Evolutionary conservation across 208 protist species (phyloP), one percentile per base, ranked within the genome.

Genomic region (Leishmania major): DNA sequence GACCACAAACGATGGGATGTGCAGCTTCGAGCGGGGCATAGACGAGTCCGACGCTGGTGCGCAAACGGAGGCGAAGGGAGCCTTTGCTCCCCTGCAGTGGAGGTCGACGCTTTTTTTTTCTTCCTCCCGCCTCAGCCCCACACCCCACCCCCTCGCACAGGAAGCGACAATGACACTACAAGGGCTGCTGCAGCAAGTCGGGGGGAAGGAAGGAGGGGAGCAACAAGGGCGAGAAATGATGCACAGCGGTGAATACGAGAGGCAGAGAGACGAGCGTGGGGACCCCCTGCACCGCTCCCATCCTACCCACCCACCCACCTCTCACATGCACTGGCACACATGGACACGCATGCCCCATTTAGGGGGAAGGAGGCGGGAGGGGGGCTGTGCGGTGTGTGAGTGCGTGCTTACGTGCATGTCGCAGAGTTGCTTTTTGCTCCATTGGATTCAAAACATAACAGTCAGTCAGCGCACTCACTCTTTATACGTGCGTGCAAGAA

Each of bases 401-500:
- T 75, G 45, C 37, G 47, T 19, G 19, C 60, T 1, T 69, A 40
- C 17, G 47, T 57, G 47, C 31, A 40, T 57, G 47, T 57, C 13
- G 10, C 62, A 25, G 31, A 17, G 62, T 69, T 40, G 0, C 0
- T 69, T 49, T 47, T 43, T 72, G 67, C 22, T 67, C 22, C 31
- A 25, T 49, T 28, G 10, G 15, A 47, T n/a, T 35, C 25, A 13
- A 77, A 77, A 62, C 35, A 45, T 49, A 78, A 66, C 13, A 57
- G 4, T 51, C 37, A 11, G 59, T 49, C 51, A 62, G 59, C n/a
- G n/a, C 53, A 78, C 35, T 35, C 37, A 49, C 81, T 78, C 17
- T 82, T 66, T 45, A 49, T 82, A 82, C 78, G 35, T 75, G 55
- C 37, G 76, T 70, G 55, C 31, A 45, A 19, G 37, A 10, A 25